phyloP scores from a whole-genome alignment of 2,329 filamentous ascomycete species.

The Boeremia lycopersici region DNA sequence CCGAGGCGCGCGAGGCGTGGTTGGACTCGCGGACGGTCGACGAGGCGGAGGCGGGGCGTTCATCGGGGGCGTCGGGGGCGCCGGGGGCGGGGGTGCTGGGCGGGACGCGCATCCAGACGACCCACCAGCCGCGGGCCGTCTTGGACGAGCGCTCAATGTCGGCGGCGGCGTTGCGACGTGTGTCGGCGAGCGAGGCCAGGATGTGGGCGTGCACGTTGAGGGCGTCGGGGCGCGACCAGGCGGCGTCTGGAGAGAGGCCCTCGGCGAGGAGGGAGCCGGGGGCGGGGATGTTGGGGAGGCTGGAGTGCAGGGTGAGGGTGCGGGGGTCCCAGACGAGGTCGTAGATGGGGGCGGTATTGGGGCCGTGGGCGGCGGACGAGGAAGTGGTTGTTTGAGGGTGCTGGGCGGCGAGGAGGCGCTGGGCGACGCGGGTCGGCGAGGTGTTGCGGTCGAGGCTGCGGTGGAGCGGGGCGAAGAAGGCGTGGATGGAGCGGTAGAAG shows the following conservation, averaged over 20 bases:
- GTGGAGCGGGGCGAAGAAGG: slow-evolving; percentile 57
- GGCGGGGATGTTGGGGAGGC: slow-evolving; percentile 68
- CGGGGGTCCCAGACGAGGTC: slow-evolving; percentile 66
- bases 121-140: slow-evolving; percentile 70
- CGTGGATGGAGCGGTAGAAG: slow-evolving; percentile 59
- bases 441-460: slow-evolving; percentile 53
- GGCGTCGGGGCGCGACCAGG: slow-evolving; percentile 61
- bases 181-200: slow-evolving; percentile 61
- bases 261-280: slow-evolving; percentile 53
- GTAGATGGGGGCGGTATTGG: slow-evolving; percentile 57
- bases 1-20: not conserved
- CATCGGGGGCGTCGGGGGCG: not conserved
- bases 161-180: slow-evolving; percentile 44
- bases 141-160: slow-evolving; percentile 68
- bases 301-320: slow-evolving; percentile 63
- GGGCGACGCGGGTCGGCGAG: slow-evolving; percentile 48
- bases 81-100: slow-evolving; percentile 23
- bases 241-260: slow-evolving; percentile 31
- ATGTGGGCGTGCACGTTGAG: slow-evolving; percentile 67
- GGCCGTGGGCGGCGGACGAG: slow-evolving; percentile 29
- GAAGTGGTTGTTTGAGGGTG: slow-evolving; percentile 46
- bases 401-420: slow-evolving; percentile 49
- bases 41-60: too few species aligned
- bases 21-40: too few species aligned
- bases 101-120: slow-evolving; percentile 66